Evolutionary conservation across 208 protist species (phyloP), one percentile per base, ranked within the genome.

Genomic region (Crithidia thermophila): DNA sequence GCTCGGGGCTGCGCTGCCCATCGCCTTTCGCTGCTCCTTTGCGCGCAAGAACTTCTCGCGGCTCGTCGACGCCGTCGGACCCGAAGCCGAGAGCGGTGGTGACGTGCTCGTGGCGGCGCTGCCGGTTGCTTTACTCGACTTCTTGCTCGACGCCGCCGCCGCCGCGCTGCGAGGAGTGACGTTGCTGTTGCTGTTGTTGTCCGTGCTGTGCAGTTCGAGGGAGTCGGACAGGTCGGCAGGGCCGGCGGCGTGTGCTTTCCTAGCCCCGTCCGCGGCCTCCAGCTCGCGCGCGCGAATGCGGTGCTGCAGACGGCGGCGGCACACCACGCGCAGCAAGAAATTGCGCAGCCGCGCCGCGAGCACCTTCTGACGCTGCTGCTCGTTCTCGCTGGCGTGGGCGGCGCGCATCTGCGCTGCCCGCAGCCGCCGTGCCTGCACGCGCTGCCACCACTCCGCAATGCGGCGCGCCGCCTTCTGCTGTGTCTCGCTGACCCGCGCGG

Each of bases 11-110:
- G 81, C 53, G 10, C 43, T 31, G 30, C 51, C 47, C 43, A 83
- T 46, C 16, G 63, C 75, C 51, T 76, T 82, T 11, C 90, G 85
- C 52, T 85, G 88, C 68, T 90, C 84, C 62, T 72, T 79, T 23
- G 79, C 76, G 0, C 72, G 75, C 62, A 88, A 65, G 67, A 92
- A 88, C 30, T 79, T 76, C 63, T 93, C 85, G 11, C 90, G 77
- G 6, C 76, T 79, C 42, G 75, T 78, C 36, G 74, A n/a, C 21
- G 68, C 23, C 3, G 52, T 27, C 13, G 40, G 40, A 25, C 34
- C 31, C 4, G 21, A 31, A 16, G 37, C 21, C 23, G 60, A 6
- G 0, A 39, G 28, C 5, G 52, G 42, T 3, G 64, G 20, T 10
- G 64, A 50, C 10, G 43, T 39, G 27, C 56, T 27, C 7, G 46